A percentile compares a stretch with the other conserved stretches of the same genome.
Conservation (phyloP, 805 yeast species). For the Saturnispora diversa region DNA sequence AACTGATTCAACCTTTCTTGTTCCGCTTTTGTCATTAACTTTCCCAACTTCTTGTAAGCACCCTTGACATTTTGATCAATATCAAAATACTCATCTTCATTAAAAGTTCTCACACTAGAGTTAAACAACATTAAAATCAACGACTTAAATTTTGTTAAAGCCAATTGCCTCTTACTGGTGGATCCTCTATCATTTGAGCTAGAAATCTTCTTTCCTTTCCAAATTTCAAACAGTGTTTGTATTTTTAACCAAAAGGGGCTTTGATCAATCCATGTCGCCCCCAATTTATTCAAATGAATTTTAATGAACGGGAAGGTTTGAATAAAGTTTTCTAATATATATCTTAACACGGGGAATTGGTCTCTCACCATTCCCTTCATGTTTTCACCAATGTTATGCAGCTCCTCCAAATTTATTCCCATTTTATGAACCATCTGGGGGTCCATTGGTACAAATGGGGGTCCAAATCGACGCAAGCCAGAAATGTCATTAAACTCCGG, state of each 20-base stretch:
- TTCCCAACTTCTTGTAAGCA: conserved; percentile 35
- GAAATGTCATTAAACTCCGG: conserved; percentile 43
- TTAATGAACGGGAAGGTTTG: conserved; percentile 70
- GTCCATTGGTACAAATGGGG: conserved; percentile 54
- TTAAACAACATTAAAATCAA: conserved; percentile 62
- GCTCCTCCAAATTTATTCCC: conserved; percentile 13
- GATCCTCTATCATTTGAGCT: conserved; percentile 70
- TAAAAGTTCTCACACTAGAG: conserved; percentile 58
- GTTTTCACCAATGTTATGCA: conserved; percentile 15
- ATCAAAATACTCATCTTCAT: conserved; percentile 45
- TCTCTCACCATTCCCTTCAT: conserved; percentile 23
- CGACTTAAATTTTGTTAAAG: conserved; percentile 53
- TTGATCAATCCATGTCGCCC: conserved; percentile 12
- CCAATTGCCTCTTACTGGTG: conserved; percentile 58
- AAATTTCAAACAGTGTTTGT: conserved; percentile 74
- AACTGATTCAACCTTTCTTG: conserved; percentile 6
- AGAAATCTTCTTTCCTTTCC: conserved; percentile 64
- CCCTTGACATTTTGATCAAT: conserved; percentile 29
- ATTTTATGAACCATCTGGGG: conserved; percentile 30
- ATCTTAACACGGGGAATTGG: conserved; percentile 61
- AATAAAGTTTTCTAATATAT: conserved; percentile 54
- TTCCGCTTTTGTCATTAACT: conserved; percentile 19
- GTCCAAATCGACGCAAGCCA: conserved; percentile 64
- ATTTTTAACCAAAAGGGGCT: conserved; percentile 68
- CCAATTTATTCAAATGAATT: conserved; percentile 31